Conservation (phyloP, 768 basidiomycete genomes). For the Leccinellum albellum region DNA sequence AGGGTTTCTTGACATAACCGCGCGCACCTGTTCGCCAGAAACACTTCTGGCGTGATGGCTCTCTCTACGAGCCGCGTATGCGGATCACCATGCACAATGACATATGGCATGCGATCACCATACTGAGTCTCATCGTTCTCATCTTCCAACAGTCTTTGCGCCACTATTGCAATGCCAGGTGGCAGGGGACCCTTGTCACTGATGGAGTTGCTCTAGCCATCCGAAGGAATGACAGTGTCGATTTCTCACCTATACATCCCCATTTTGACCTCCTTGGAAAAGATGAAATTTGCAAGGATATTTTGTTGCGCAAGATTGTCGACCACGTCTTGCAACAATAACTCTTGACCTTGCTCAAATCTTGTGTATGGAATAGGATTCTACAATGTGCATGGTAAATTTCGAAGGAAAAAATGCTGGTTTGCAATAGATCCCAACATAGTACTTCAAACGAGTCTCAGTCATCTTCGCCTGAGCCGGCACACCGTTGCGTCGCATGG, state of each 20-base stretch:
- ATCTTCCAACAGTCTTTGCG: conserved; percentile 67
- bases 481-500: conserved; percentile 88
- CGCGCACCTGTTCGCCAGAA: conserved; percentile 59
- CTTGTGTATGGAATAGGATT: conserved; percentile 84
- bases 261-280: conserved; percentile 90
- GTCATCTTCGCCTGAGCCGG: conserved; percentile 90
- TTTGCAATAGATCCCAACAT: conserved; percentile 11
- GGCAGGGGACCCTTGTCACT: conserved; percentile 85
- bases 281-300: conserved; percentile 87
- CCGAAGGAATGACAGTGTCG: neutral
- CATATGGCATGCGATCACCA: conserved; percentile 89
- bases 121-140: conserved; percentile 85
- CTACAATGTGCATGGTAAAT: conserved; percentile 37
- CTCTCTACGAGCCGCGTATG: conserved; percentile 68
- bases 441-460: conserved; percentile 84
- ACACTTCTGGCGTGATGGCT: conserved; percentile 68
- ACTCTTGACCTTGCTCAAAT: conserved; percentile 84
- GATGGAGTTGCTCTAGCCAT: neutral
- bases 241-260: conserved; percentile 79
- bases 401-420: too few species aligned
- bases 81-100: conserved; percentile 67
- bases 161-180: conserved; percentile 88
- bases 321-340: conserved; percentile 85
- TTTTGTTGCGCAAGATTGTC: conserved; percentile 75
- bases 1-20: neutral